Evolutionary conservation across 306 rosid species (phyloP).

Genomic region (Castanopsis chinensis): DNA sequence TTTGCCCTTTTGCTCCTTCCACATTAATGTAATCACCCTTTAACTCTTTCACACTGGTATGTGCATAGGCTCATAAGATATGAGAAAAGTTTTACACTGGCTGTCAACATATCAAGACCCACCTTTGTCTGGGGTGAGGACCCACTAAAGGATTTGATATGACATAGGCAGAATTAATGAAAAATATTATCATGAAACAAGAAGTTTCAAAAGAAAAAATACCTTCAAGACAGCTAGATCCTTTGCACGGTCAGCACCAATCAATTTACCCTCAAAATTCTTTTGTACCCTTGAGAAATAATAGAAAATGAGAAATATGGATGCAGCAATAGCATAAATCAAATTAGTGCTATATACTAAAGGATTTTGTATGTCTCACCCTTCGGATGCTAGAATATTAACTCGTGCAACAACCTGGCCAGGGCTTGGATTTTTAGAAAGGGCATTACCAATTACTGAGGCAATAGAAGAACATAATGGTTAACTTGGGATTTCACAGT

Average conservation of each 20-base stretch:
- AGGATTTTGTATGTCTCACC: constrained; percentile 55
- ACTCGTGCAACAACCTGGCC: constrained; percentile 95
- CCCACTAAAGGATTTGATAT: background rate
- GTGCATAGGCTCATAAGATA: background rate
- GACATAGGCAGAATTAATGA: background rate
- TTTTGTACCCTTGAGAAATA: constrained; percentile 52
- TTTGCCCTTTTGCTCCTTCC: too few species aligned
- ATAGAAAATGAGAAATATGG: constrained; percentile 21
- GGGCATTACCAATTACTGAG: constrained; percentile 89
- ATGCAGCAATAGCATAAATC: background rate
- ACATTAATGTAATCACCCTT: too few species aligned
- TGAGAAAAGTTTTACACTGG: background rate
- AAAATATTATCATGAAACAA: background rate
- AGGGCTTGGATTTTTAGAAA: constrained; percentile 71
- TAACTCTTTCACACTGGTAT: background rate
- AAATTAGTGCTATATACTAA: background rate
- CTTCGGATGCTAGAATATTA: constrained; percentile 75
- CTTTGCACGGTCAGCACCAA: constrained; percentile 96
- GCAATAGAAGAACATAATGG: constrained; percentile 20
- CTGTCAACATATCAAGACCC: background rate
- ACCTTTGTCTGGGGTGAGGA: background rate
- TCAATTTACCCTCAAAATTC: constrained; percentile 87
- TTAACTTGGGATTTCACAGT: constrained; percentile 17
- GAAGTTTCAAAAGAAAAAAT: constrained; percentile 3
- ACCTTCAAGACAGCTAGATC: constrained; percentile 95